Conservation (phyloP, 805 yeast species). For the Lachancea fermentati region DNA sequence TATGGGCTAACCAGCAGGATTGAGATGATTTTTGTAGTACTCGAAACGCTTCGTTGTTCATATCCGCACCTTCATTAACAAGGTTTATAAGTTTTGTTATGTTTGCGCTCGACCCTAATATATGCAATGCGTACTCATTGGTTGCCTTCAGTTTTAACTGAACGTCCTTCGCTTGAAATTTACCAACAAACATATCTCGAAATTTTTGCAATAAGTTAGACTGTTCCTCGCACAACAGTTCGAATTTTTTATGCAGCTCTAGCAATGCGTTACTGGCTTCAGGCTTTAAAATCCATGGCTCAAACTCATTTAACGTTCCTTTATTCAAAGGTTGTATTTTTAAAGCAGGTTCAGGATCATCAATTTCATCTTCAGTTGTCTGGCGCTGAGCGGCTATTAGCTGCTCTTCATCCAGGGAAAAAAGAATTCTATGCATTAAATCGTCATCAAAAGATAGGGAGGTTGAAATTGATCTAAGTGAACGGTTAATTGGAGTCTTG, state of each 20-base stretch:
- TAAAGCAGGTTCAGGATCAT: conserved; percentile 9
- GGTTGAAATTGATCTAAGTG: neutral
- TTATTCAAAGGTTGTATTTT: conserved; percentile 5
- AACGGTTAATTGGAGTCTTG: neutral
- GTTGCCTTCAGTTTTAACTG: conserved; percentile 38
- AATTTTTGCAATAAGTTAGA: conserved; percentile 25
- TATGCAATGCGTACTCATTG: conserved; percentile 44
- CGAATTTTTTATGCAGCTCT: conserved; percentile 33
- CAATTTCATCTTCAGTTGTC: conserved; percentile 13
- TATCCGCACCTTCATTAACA: conserved; percentile 23
- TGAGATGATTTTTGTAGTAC: conserved; percentile 38
- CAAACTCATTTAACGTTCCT: conserved; percentile 1
- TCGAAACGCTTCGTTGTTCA: conserved; percentile 19
- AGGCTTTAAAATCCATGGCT: conserved; percentile 34
- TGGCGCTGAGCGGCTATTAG: conserved; percentile 22
- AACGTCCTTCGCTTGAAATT: conserved; percentile 29
- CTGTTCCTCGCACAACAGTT: conserved; percentile 25
- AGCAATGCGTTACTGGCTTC: conserved; percentile 31
- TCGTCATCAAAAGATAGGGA: conserved; percentile 35
- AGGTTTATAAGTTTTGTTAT: conserved; percentile 18
- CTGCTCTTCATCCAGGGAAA: conserved; percentile 38
- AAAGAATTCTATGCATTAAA: conserved; percentile 39
- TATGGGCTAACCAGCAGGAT: conserved; percentile 40
- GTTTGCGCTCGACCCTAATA: conserved; percentile 36
- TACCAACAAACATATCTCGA: conserved; percentile 25